A percentile compares a stretch with the other conserved stretches of the same genome.
These are phyloP conservation scores for Panaeolus papilionaceus DNA, from an alignment of 768 basidiomycete species.

Conservation along the genomic window DNA sequence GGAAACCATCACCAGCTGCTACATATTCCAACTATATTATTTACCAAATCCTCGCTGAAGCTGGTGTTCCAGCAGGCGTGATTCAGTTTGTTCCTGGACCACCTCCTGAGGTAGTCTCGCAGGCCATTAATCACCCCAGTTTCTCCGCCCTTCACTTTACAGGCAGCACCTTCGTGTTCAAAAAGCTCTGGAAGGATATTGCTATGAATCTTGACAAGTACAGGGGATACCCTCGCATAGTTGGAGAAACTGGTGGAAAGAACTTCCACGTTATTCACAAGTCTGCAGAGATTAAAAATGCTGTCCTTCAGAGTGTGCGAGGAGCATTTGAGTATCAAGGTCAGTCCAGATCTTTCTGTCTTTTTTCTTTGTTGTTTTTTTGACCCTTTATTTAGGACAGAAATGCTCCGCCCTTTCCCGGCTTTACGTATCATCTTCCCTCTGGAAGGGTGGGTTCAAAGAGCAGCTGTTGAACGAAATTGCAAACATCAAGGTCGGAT, in stretches of 20 bases:
- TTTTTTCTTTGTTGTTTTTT: background rate
- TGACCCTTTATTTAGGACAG: conserved; percentile 60
- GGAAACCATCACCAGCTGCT: conserved; percentile 97
- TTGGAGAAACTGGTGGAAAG: conserved; percentile 98
- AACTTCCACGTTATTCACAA: conserved; percentile 96
- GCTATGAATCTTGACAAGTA: conserved; percentile 88
- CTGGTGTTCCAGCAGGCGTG: conserved; percentile 92
- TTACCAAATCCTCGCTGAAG: conserved; percentile 90
- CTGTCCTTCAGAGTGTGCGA: conserved; percentile 88
- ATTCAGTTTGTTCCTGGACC: conserved; percentile 97
- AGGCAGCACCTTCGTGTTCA: conserved; percentile 94
- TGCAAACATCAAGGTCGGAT: conserved; percentile 86
- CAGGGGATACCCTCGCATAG: conserved; percentile 89
- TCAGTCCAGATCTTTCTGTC: conserved; percentile 30
- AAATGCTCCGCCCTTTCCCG: conserved; percentile 97
- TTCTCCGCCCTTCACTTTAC: conserved; percentile 97
- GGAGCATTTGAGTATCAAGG: conserved; percentile 97
- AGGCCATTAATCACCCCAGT: conserved; percentile 76
- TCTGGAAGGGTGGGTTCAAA: conserved; percentile 90
- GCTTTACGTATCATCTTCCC: conserved; percentile 84
- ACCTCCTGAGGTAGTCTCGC: conserved; percentile 82
- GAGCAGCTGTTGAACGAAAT: conserved; percentile 76
- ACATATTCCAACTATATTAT: conserved; percentile 95
- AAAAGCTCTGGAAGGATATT: conserved; percentile 96
- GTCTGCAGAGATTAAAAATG: conserved; percentile 86